Evolutionary conservation across 2,329 filamentous ascomycete genomes (phyloP).

Genomic region (Diaporthe sp.): DNA sequence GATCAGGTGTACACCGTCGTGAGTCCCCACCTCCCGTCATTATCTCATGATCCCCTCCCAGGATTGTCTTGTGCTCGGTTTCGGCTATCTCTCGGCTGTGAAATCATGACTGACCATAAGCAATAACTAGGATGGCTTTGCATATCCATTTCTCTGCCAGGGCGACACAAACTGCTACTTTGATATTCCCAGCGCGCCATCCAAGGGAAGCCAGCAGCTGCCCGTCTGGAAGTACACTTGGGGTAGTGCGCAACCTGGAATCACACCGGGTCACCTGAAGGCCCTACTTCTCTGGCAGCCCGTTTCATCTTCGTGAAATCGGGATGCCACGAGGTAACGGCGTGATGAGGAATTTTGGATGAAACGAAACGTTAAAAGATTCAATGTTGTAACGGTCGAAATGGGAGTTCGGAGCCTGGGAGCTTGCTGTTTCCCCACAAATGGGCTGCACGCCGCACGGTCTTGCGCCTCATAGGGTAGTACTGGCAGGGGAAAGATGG

Average conservation of each 20-base stretch:
- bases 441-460: background rate
- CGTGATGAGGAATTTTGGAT: background rate
- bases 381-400: background rate
- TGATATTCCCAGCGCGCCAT: conserved; percentile 25
- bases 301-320: conserved; percentile 10
- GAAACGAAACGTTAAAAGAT: background rate
- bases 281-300: conserved; percentile 26
- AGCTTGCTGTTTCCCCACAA: conserved; percentile 12
- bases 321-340: background rate
- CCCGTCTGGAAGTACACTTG: conserved; percentile 27
- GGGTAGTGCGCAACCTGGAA: conserved; percentile 14
- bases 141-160: conserved; percentile 25
- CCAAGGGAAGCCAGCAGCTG: background rate
- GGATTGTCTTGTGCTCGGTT: background rate
- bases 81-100: background rate
- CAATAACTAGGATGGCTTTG: conserved; percentile 2
- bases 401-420: conserved; percentile 1
- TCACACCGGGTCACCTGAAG: conserved; percentile 29
- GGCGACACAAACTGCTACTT: conserved; percentile 29
- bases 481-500: background rate
- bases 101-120: background rate
- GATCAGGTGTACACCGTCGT: conserved; percentile 32
- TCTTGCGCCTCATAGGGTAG: background rate
- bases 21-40: background rate
- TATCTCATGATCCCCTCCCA: background rate